These are phyloP conservation scores for Scedosporium minutisporum DNA, from an alignment of 2,329 filamentous ascomycete species.

Conservation along the genomic window DNA sequence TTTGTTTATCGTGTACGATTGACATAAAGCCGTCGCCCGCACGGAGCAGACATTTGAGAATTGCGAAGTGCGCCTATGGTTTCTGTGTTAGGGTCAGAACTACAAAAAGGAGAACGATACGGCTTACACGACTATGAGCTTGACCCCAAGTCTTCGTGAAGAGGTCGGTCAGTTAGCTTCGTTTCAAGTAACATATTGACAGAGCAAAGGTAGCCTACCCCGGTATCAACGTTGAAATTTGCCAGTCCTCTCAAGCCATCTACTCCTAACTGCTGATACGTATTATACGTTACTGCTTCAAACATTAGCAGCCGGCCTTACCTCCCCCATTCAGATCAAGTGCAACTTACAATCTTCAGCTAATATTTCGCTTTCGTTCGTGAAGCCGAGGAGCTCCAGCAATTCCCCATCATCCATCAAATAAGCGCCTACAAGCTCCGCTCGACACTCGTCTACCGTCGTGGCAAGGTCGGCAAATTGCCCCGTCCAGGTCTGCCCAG, in stretches of 20 bases:
- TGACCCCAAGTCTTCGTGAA: constrained; percentile 25
- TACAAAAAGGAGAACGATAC: background rate
- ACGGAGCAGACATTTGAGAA: constrained; percentile 47
- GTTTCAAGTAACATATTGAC: background rate
- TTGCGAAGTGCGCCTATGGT: constrained; percentile 46
- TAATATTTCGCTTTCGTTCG: constrained; percentile 21
- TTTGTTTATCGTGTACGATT: constrained; percentile 33
- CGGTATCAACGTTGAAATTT: constrained; percentile 25
- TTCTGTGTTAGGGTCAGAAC: too few relatives aligned
- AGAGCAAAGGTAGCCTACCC: constrained; percentile 14
- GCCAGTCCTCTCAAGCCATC: constrained; percentile 28
- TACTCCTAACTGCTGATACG: constrained; percentile 30
- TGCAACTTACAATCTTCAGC: constrained; percentile 26
- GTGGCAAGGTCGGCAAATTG: constrained; percentile 50
- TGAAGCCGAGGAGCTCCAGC: constrained; percentile 31
- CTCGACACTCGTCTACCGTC: constrained; percentile 48
- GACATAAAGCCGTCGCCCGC: constrained; percentile 41
- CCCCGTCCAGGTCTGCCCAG: constrained; percentile 53
- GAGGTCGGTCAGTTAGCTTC: background rate
- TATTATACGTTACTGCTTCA: constrained; percentile 25
- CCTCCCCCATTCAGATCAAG: background rate
- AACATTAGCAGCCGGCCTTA: constrained; percentile 6
- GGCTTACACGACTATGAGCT: constrained; percentile 25
- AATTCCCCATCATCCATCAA: constrained; percentile 33
- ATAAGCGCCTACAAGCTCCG: constrained; percentile 31